Percentiles rank a stretch among this genome's conserved stretches.
Conservation (phyloP, 2,329 filamentous ascomycete species). For the Fusarium brachygibbosum region DNA sequence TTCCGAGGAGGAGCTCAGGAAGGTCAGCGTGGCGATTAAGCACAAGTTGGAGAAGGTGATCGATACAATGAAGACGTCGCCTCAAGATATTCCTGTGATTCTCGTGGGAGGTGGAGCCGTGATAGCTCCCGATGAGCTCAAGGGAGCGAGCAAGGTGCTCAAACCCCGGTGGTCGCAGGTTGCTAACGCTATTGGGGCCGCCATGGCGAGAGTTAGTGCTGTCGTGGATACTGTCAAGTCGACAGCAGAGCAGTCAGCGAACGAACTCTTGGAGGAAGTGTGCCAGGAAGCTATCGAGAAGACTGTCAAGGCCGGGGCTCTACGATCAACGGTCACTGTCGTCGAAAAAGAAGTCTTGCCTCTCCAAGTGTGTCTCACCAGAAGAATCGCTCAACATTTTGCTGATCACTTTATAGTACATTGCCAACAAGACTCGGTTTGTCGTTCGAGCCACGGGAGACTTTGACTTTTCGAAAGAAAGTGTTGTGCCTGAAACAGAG, state of each 20-base stretch:
- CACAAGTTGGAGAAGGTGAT: constrained; percentile 68
- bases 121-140: constrained; percentile 67
- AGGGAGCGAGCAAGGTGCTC: constrained; percentile 68
- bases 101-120: constrained; percentile 75
- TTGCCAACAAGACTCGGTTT: constrained; percentile 67
- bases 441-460: constrained; percentile 72
- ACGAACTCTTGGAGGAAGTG: constrained; percentile 57
- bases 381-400: not conserved
- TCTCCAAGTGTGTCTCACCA: constrained; percentile 57
- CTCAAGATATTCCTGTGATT: constrained; percentile 69
- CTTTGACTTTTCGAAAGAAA: constrained; percentile 59
- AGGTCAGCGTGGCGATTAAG: constrained; percentile 60
- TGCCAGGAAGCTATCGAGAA: constrained; percentile 59
- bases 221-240: constrained; percentile 66
- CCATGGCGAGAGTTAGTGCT: constrained; percentile 70
- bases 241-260: constrained; percentile 57
- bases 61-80: constrained; percentile 74
- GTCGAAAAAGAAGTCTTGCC: constrained; percentile 68
- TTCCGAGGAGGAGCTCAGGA: constrained; percentile 52
- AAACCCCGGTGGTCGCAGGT: constrained; percentile 70
- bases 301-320: constrained; percentile 61
- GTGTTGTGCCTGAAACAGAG: not conserved
- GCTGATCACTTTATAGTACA: constrained; percentile 55
- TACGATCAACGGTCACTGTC: constrained; percentile 59
- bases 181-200: constrained; percentile 75